Evolutionary conservation across 495 filamentous ascomycete genomes (phyloP).

Genomic region (Xylaria flabelliformis): DNA sequence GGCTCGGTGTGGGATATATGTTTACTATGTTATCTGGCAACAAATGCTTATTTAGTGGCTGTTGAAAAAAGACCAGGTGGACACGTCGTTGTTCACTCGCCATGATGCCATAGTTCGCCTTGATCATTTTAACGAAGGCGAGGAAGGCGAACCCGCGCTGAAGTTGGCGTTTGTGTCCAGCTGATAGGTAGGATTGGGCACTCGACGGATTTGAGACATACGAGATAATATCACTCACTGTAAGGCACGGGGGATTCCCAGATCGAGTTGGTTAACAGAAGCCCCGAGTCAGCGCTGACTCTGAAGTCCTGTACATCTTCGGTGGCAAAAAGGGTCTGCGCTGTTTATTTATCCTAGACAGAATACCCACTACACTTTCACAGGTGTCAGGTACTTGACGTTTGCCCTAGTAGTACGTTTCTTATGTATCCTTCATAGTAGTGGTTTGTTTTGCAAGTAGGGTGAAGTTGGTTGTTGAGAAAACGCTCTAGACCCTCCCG

Average conservation of each 20-base stretch:
- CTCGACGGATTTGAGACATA: not conserved
- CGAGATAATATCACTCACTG: not conserved
- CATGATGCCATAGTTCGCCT: not conserved
- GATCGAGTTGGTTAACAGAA: not conserved
- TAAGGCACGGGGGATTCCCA: not conserved
- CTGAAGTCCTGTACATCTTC: not conserved
- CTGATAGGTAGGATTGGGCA: not conserved
- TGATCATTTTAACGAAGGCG: not conserved
- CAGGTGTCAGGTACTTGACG: not conserved
- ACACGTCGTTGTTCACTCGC: not conserved
- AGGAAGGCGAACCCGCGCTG: not conserved
- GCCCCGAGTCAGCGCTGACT: constrained; percentile 2
- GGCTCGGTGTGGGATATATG: too few relatives aligned
- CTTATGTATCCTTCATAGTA: not conserved
- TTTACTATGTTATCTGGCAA: not conserved
- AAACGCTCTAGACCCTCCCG: not conserved
- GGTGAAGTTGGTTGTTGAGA: not conserved
- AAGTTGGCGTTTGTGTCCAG: not conserved
- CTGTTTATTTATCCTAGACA: not conserved
- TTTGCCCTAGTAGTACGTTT: not conserved
- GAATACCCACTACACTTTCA: not conserved
- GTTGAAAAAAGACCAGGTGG: not conserved
- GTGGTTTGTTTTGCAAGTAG: not conserved
- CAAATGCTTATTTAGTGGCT: not conserved
- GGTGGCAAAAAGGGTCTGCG: not conserved